These are phyloP conservation scores for Pseudogymnoascus sp. DNA, from an alignment of 2,329 filamentous ascomycete genomes.

Conservation along the genomic window DNA sequence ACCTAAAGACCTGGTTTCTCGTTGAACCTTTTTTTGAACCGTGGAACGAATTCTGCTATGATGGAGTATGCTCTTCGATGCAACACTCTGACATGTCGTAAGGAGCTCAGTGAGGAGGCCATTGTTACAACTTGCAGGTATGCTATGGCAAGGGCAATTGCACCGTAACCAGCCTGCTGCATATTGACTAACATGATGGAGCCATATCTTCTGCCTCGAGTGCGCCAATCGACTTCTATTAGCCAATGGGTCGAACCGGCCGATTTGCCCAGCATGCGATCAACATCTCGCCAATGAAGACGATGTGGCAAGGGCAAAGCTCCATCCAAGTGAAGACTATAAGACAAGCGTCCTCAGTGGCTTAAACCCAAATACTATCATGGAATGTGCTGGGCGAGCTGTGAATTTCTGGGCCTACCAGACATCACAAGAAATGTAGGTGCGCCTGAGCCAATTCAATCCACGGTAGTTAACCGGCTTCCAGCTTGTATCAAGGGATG, in stretches of 20 bases:
- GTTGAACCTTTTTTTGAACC: background rate
- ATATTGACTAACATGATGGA: constrained; percentile 28
- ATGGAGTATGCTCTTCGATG: constrained; percentile 75
- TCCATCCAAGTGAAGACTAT: constrained; percentile 81
- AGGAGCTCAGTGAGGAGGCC: constrained; percentile 60
- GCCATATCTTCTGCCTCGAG: constrained; percentile 76
- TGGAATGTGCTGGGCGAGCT: constrained; percentile 77
- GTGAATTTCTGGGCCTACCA: constrained; percentile 85
- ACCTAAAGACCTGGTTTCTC: background rate
- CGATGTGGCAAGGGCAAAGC: constrained; percentile 62
- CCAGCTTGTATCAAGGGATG: constrained; percentile 69
- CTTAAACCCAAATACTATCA: constrained; percentile 69
- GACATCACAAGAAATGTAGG: constrained; percentile 72
- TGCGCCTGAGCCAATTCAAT: constrained; percentile 8
- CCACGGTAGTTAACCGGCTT: constrained; percentile 10
- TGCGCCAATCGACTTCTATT: constrained; percentile 64
- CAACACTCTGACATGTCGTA: constrained; percentile 71
- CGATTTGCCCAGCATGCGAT: constrained; percentile 68
- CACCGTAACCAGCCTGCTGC: background rate
- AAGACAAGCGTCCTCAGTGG: constrained; percentile 82
- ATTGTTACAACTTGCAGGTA: constrained; percentile 87
- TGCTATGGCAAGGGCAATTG: constrained; percentile 21
- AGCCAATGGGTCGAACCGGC: constrained; percentile 36
- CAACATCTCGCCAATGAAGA: constrained; percentile 61
- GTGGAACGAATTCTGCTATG: background rate